These are phyloP conservation scores for Saccharomycopsis amapae DNA, from an alignment of 805 yeast genomes.

Conservation along the genomic window DNA sequence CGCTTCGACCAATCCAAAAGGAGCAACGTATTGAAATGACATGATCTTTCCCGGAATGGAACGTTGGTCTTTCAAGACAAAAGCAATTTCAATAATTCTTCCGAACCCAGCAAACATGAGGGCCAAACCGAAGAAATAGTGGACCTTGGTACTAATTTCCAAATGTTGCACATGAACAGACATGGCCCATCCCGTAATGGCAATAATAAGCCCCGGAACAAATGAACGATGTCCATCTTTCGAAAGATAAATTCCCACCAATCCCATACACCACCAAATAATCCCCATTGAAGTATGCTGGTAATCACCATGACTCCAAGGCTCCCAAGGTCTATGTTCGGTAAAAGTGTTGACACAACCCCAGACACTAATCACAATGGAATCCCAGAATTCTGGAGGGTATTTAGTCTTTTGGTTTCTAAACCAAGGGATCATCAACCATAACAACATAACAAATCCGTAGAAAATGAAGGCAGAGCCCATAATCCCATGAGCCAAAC, in stretches of 20 bases:
- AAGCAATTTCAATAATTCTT: constrained; percentile 73
- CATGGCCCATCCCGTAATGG: constrained; percentile 94
- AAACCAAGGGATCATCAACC: constrained; percentile 71
- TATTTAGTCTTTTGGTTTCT: constrained; percentile 41
- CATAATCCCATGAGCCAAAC: constrained; percentile 96
- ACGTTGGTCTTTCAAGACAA: constrained; percentile 60
- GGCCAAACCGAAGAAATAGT: constrained; percentile 75
- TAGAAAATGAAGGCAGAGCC: constrained; percentile 80
- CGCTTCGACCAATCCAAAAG: constrained; percentile 68
- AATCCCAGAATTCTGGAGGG: constrained; percentile 83
- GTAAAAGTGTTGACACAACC: constrained; percentile 93
- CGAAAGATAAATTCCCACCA: constrained; percentile 73
- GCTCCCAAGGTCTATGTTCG: constrained; percentile 86
- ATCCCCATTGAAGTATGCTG: constrained; percentile 97
- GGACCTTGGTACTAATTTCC: constrained; percentile 77
- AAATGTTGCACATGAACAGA: constrained; percentile 77
- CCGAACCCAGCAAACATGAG: constrained; percentile 71
- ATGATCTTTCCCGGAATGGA: constrained; percentile 39
- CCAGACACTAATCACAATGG: constrained; percentile 75
- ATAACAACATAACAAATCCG: constrained; percentile 62
- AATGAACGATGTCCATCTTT: constrained; percentile 62
- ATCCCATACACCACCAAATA: constrained; percentile 93
- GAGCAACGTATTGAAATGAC: constrained; percentile 82
- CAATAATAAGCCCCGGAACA: constrained; percentile 73
- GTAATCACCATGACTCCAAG: constrained; percentile 88